A percentile compares a stretch with the other conserved stretches of the same genome.
Evolutionary conservation across 257 asterid genomes (phyloP).

Genomic region (Capsicum chinense): DNA sequence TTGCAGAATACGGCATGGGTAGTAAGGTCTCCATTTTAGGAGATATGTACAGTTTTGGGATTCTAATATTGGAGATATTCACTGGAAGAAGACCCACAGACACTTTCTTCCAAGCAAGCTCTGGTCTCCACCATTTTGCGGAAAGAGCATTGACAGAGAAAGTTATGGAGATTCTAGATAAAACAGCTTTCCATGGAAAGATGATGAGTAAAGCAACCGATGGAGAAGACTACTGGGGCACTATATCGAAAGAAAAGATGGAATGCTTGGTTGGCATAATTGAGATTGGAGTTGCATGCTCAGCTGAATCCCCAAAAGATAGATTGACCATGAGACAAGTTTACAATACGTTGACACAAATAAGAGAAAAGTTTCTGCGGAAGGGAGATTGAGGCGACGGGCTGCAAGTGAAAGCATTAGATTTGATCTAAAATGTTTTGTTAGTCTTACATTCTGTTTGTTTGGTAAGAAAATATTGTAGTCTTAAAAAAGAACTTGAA

Average conservation of each 20-base stretch:
- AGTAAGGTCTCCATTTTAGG: conserved; percentile 38
- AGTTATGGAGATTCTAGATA: conserved; percentile 38
- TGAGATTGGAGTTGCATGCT: conserved; percentile 34
- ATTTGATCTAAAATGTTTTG: neutral
- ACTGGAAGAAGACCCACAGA: conserved; percentile 49
- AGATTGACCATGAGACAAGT: conserved; percentile 36
- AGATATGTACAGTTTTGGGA: conserved; percentile 48
- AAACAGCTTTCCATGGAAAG: conserved; percentile 30
- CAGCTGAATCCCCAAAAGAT: conserved; percentile 34
- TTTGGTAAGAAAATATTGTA: neutral
- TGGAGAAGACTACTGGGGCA: neutral
- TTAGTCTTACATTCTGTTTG: neutral
- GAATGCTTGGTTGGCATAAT: conserved; percentile 33
- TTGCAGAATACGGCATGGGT: conserved; percentile 49
- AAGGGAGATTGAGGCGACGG: neutral
- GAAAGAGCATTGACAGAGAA: conserved; percentile 26
- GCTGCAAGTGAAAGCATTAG: neutral
- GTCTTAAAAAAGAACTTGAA: neutral
- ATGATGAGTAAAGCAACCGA: neutral
- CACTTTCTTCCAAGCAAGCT: conserved; percentile 29
- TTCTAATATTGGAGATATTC: conserved; percentile 48
- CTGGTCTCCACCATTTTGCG: conserved; percentile 42
- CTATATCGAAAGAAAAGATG: neutral
- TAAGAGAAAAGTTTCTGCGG: neutral
- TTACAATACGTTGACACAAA: neutral